Conservation (phyloP, 257 asterid genomes). For the Nicotiana sylvestris region DNA sequence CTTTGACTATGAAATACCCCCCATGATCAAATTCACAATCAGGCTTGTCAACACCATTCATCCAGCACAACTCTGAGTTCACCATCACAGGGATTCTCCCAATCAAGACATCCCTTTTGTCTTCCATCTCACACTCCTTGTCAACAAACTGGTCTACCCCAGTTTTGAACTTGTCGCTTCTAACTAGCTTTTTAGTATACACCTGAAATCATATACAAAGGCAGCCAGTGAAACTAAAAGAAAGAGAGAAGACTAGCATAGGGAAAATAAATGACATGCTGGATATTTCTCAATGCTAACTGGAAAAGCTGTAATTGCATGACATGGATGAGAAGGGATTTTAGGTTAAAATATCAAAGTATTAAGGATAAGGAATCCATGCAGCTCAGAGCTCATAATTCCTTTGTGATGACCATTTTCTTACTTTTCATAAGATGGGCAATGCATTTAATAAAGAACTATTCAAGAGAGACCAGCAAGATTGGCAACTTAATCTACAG, state of each 20-base stretch:
- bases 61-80: conserved; percentile 72
- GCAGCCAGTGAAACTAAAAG: background rate
- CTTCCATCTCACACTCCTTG: conserved; percentile 39
- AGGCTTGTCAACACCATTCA: conserved; percentile 39
- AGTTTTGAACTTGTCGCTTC: conserved; percentile 80
- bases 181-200: conserved; percentile 48
- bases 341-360: background rate
- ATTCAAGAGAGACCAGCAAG: background rate
- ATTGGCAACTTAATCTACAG: background rate
- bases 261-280: background rate
- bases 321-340: background rate
- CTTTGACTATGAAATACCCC: conserved; percentile 88
- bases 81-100: conserved; percentile 97
- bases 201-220: conserved; percentile 43
- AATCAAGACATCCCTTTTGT: conserved; percentile 28
- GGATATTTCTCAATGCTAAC: conserved; percentile 6
- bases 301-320: background rate
- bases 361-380: background rate
- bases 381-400: background rate
- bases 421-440: background rate
- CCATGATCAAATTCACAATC: conserved; percentile 91
- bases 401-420: background rate
- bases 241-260: background rate
- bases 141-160: conserved; percentile 51
- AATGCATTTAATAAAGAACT: background rate